Base-by-base conservation (phyloP, 371 early-diverging fungal species). In the Mucor indicus region DNA sequence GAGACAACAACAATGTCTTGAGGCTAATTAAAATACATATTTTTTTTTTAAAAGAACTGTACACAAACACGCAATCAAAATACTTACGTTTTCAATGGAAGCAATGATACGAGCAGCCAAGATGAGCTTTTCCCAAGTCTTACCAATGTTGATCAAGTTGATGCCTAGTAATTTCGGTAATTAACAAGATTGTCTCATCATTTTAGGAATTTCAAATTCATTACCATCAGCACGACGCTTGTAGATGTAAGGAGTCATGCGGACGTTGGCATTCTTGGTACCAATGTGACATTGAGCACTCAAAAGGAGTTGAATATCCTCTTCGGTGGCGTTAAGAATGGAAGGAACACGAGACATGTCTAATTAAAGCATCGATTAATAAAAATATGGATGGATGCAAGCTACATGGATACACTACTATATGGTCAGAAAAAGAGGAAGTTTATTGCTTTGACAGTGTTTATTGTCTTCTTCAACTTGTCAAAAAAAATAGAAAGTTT, bases 41-140 rank as follows among this genome's bases (percentile, higher is more conserved):
- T n/a, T n/a, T n/a, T n/a, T n/a, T n/a, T n/a, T n/a, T n/a, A n/a
- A n/a, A n/a, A n/a, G n/a, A n/a, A n/a, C n/a, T n/a, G n/a, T n/a
- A n/a, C n/a, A n/a, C n/a, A n/a, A n/a, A n/a, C n/a, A n/a, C n/a
- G n/a, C n/a, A n/a, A n/a, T n/a, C n/a, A n/a, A n/a, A n/a, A 31
- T 39, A 57, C 66, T 62, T 52, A 65, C 66, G 89, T 98, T 94
- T 82, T 96, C 95, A 62, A 99, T 88, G 68, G 95, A 81, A 49
- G 93, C 93, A 65, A 98, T 93, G 77, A 95, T 81, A 80, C 98
- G 93, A 54, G 99, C 98, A 62, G 99, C 99, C 41, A 99, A 75
- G 51, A 98, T 89, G 40, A 99, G 75, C 89, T 99, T 99, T 82
- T 98, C 98, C 98, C 98, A 99, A 69, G 95, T 98, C 86, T 98